phyloP scores from a whole-genome alignment of 371 early-diverging fungal genomes.

The Apophysomyces variabilis region DNA sequence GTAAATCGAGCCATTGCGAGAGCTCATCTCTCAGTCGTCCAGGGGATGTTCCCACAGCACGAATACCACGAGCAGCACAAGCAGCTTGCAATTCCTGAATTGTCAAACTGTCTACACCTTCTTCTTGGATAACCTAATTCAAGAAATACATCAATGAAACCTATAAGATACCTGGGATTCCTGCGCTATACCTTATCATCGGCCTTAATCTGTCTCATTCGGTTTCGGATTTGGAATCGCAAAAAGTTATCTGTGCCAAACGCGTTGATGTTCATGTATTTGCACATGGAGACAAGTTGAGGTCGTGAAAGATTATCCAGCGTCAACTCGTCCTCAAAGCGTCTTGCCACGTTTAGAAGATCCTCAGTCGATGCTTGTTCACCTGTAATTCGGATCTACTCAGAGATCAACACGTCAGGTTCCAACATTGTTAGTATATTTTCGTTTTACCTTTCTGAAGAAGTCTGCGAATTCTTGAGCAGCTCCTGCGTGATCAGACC shows the following conservation, averaged over 20 bases:
- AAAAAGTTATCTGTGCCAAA: constrained; percentile 96
- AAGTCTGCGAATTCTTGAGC: constrained; percentile 83
- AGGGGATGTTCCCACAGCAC: constrained; percentile 84
- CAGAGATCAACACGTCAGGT: neutral
- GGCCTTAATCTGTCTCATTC: constrained; percentile 82
- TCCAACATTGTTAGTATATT: neutral
- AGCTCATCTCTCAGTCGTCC: constrained; percentile 87
- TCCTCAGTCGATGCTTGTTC: constrained; percentile 85
- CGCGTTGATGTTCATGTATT: constrained; percentile 92
- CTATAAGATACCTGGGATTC: too few relatives aligned
- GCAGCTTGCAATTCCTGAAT: constrained; percentile 86
- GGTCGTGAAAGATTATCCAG: constrained; percentile 93
- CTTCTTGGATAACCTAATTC: constrained; percentile 72
- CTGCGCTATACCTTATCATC: constrained; percentile 76
- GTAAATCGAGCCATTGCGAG: constrained; percentile 94
- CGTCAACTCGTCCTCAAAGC: constrained; percentile 92
- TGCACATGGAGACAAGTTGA: constrained; percentile 92
- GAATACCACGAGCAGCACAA: constrained; percentile 92
- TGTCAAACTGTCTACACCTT: constrained; percentile 90
- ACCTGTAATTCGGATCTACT: constrained; percentile 85
- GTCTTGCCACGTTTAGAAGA: constrained; percentile 81
- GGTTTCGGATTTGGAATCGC: constrained; percentile 86
- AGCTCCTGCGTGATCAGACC: constrained; percentile 59
- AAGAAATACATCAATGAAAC: neutral
- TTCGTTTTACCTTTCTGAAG: constrained; percentile 70